Percentiles rank a stretch among this genome's conserved stretches.
Conservation (phyloP, 192 early-diverging fungal species). For the Backusella macrospora region DNA sequence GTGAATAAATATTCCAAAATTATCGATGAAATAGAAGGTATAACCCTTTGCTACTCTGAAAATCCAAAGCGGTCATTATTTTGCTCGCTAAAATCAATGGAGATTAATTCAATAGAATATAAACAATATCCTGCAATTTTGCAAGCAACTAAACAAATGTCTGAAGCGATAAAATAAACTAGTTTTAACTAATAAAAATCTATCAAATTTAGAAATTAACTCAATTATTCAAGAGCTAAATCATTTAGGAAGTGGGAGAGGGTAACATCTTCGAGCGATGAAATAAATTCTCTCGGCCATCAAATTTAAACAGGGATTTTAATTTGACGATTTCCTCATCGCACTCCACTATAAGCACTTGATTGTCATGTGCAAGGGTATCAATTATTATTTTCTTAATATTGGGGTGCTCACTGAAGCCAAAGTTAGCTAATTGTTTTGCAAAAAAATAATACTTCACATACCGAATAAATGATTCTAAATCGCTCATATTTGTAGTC, state of each 20-base stretch:
- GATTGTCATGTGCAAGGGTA: slow-evolving; percentile 17
- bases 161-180: slow-evolving; percentile 18
- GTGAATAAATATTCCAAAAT: slow-evolving; percentile 24
- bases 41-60: slow-evolving; percentile 23
- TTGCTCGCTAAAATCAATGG: slow-evolving; percentile 18
- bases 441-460: slow-evolving; percentile 20
- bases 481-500: slow-evolving; percentile 21
- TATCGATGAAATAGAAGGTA: slow-evolving; percentile 23
- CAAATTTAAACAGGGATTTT: background rate
- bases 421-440: slow-evolving; percentile 19
- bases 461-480: slow-evolving; percentile 19
- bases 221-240: slow-evolving; percentile 10
- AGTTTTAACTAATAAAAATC: slow-evolving; percentile 18
- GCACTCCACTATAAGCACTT: slow-evolving; percentile 19
- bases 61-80: slow-evolving; percentile 11
- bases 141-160: slow-evolving; percentile 21
- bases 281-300: slow-evolving; percentile 7
- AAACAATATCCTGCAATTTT: slow-evolving; percentile 24
- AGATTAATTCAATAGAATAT: slow-evolving; percentile 7
- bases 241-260: slow-evolving; percentile 18
- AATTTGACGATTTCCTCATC: slow-evolving; percentile 12
- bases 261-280: slow-evolving; percentile 14
- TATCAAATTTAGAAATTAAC: slow-evolving; percentile 20
- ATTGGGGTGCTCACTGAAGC: slow-evolving; percentile 18
- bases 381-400: slow-evolving; percentile 13